phyloP scores from a whole-genome alignment of 2,329 filamentous ascomycete species.

The Atkinsonella texensis region DNA sequence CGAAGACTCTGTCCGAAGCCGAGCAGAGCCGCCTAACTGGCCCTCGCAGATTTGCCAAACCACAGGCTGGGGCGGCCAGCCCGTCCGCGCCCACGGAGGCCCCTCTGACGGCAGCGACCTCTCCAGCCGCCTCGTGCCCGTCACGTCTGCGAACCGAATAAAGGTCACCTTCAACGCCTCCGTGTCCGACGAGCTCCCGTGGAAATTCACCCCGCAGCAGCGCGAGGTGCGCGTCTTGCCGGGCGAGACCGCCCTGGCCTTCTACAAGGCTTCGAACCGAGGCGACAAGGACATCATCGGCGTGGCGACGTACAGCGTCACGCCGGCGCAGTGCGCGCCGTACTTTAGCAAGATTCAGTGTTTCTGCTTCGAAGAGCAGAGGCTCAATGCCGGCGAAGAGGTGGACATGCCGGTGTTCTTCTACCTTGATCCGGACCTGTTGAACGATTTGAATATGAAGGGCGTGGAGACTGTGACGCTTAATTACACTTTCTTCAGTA shows the following conservation, averaged over 20 bases:
- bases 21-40: not conserved
- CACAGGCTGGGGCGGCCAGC: conserved; percentile 86
- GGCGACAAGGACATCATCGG: conserved; percentile 90
- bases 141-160: conserved; percentile 70
- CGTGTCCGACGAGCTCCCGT: conserved; percentile 87
- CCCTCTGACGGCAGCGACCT: conserved; percentile 47
- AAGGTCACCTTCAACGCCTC: conserved; percentile 94
- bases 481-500: conserved; percentile 98
- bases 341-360: conserved; percentile 99
- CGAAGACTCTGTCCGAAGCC: not conserved
- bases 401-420: conserved; percentile 99
- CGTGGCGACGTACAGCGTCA: conserved; percentile 95
- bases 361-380: conserved; percentile 97
- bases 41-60: conserved; percentile 57
- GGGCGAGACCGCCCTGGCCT: conserved; percentile 91
- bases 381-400: conserved; percentile 86
- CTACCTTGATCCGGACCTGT: conserved; percentile 92
- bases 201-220: conserved; percentile 96
- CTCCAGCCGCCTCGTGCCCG: conserved; percentile 65
- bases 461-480: conserved; percentile 90
- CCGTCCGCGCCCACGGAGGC: conserved; percentile 63
- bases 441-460: conserved; percentile 85
- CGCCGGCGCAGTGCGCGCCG: conserved; percentile 84
- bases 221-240: conserved; percentile 90
- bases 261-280: conserved; percentile 93